Base-by-base conservation (phyloP, 345 rosid species). In the Populus deltoides region DNA sequence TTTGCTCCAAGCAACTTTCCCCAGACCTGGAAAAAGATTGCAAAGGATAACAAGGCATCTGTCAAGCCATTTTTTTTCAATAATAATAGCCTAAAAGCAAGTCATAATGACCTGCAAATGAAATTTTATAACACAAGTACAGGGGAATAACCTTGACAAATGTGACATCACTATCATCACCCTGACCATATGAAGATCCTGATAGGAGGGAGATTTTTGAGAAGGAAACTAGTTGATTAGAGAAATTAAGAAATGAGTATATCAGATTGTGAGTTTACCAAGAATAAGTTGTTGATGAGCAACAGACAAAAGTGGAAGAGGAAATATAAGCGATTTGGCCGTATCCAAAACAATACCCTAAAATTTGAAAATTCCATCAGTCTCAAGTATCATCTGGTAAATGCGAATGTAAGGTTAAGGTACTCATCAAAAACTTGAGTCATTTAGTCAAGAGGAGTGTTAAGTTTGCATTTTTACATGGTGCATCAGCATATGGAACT, bases 261-360 rank as follows among this genome's bases (percentile, higher is more conserved):
- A 63, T 5, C 24, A 11, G 18, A 55, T 33, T 47, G 75, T 62
- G 6, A 24, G 74, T 70, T 76, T 92, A 94, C 98, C 98, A 71
- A 84, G 88, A 82, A 90, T 84, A 72, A 94, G 87, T 78, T 92
- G 98, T 82, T 92, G 97, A 82, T 91, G 88, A 75, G 95, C 94
- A 87, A 88, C 86, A 33, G 97, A 90, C 80, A 88, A 81, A 78
- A 95, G 92, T 29, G 93, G 97, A 83, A 90, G 88, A 82, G 98
- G 97, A 84, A 95, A 95, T 70, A 85, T 73, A 65, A 92, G 90
- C 16, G 82, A 83, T 81, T 93, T 95, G 83, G 98, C 97, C 86
- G 78, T 83, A 80, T 89, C 90, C 83, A 89, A 75, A 81, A 89
- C 87, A 77, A 74, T 43, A 31, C 92, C 94, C 99, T 92, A 81